Evolutionary conservation across 176 grass and related monocot genomes (phyloP).

Genomic region (Avena atlantica): DNA sequence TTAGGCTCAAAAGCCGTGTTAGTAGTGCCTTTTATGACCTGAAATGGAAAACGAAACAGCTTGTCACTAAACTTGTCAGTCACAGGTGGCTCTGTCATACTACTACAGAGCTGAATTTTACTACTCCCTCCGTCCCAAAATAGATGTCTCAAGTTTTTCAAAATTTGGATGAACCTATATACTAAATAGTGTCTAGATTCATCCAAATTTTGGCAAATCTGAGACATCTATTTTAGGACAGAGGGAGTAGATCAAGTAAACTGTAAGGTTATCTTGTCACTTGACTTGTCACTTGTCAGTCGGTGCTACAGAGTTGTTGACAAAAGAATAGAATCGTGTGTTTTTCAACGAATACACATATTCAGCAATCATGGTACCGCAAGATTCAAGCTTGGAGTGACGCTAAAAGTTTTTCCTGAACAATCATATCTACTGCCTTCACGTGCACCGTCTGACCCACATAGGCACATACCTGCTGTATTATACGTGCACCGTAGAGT

Average conservation of each 20-base stretch:
- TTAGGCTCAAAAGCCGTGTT: background rate
- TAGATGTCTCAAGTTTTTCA: too few species aligned
- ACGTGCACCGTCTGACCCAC: background rate
- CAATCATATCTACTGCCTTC: background rate
- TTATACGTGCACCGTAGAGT: too few species aligned
- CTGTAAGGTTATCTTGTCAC: background rate
- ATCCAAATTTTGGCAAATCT: too few species aligned
- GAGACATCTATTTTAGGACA: too few species aligned
- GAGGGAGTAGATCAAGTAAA: background rate
- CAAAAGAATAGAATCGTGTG: background rate
- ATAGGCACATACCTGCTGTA: too few species aligned
- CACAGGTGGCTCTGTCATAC: background rate
- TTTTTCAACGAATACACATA: slow-evolving; percentile 8
- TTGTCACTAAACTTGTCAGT: background rate
- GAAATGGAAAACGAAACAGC: background rate
- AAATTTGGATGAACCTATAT: too few species aligned
- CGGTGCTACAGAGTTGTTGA: background rate
- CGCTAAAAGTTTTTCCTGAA: background rate
- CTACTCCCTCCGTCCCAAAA: too few species aligned
- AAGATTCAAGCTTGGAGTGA: background rate
- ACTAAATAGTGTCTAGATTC: too few species aligned
- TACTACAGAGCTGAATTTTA: too few species aligned
- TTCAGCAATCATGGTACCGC: background rate
- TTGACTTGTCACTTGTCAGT: background rate
- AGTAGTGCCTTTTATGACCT: background rate